A percentile compares a stretch with the other conserved stretches of the same genome.
phyloP scores from a whole-genome alignment of 257 asterid genomes.

The Solanum pinnatisectum region DNA sequence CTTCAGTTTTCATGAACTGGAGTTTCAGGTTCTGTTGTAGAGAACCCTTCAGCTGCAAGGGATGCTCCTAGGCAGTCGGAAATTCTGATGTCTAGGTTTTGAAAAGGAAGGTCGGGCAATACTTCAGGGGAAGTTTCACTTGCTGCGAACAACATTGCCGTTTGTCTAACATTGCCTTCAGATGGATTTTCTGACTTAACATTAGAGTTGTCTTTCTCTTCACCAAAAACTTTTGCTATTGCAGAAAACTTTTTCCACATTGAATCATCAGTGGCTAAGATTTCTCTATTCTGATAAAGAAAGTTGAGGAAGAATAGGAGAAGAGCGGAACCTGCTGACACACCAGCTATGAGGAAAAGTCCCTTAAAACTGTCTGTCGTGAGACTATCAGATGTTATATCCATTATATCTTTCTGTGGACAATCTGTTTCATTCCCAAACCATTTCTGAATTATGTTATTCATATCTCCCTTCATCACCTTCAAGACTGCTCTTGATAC shows the following conservation, averaged over 20 bases:
- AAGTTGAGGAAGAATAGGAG: slow-evolving; percentile 22
- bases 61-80: slow-evolving; percentile 2
- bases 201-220: slow-evolving; percentile 5
- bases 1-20: slow-evolving; percentile 10
- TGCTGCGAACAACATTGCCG: neutral
- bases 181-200: neutral
- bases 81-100: slow-evolving; percentile 11
- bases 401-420: neutral
- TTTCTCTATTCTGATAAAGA: slow-evolving; percentile 16
- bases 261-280: slow-evolving; percentile 14
- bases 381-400: slow-evolving; percentile 1
- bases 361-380: slow-evolving; percentile 24
- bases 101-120: neutral
- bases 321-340: slow-evolving; percentile 24
- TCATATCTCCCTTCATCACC: slow-evolving; percentile 17
- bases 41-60: slow-evolving; percentile 13
- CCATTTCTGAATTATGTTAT: slow-evolving; percentile 16
- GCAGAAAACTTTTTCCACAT: slow-evolving; percentile 15
- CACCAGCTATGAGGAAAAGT: slow-evolving; percentile 23
- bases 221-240: slow-evolving; percentile 25
- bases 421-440: slow-evolving; percentile 9
- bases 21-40: slow-evolving; percentile 18
- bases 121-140: neutral
- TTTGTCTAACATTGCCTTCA: neutral
- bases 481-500: slow-evolving; percentile 23